These are phyloP conservation scores for Leonotis leonurus DNA, from an alignment of 257 asterid genomes.

Conservation along the genomic window DNA sequence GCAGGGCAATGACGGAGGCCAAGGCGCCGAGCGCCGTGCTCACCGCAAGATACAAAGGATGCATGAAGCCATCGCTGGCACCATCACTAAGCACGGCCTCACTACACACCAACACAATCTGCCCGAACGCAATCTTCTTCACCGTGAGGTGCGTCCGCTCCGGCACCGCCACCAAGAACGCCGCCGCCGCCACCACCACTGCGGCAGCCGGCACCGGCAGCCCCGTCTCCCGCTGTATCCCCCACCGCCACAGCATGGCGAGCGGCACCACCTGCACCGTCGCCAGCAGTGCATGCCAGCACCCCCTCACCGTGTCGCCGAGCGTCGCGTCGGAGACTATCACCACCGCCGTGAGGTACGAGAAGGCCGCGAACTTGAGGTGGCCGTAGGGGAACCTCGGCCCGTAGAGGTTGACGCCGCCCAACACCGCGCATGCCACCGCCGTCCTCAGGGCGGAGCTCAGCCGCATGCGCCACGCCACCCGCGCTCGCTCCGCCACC, in stretches of 20 bases:
- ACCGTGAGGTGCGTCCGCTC: slow-evolving; percentile 34
- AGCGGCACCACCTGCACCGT: slow-evolving; percentile 49
- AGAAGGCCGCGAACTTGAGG: slow-evolving; percentile 42
- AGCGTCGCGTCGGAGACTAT: slow-evolving; percentile 45
- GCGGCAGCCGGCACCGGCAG: slow-evolving; percentile 16
- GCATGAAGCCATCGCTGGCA: slow-evolving; percentile 13
- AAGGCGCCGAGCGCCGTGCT: slow-evolving; percentile 45
- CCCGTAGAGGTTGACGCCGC: slow-evolving; percentile 47
- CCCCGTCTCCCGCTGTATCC: slow-evolving; percentile 11
- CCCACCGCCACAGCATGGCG: slow-evolving; percentile 28
- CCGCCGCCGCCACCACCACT: slow-evolving; percentile 20
- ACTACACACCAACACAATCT: slow-evolving; percentile 45
- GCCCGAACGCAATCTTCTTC: slow-evolving; percentile 60
- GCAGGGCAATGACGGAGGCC: slow-evolving; percentile 44
- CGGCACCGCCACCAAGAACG: slow-evolving; percentile 53
- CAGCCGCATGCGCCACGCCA: slow-evolving; percentile 49
- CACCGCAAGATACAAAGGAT: slow-evolving; percentile 45
- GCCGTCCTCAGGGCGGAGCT: slow-evolving; percentile 44
- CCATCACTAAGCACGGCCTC: slow-evolving; percentile 21
- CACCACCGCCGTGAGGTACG: slow-evolving; percentile 42
- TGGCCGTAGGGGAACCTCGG: slow-evolving; percentile 23
- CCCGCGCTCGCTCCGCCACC: slow-evolving; percentile 37
- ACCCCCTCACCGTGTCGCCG: slow-evolving; percentile 48
- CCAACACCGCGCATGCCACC: slow-evolving; percentile 45
- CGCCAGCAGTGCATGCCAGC: slow-evolving; percentile 51